Evolutionary conservation across 805 yeast genomes (phyloP).

Genomic region (Metschnikowia hibisci): DNA sequence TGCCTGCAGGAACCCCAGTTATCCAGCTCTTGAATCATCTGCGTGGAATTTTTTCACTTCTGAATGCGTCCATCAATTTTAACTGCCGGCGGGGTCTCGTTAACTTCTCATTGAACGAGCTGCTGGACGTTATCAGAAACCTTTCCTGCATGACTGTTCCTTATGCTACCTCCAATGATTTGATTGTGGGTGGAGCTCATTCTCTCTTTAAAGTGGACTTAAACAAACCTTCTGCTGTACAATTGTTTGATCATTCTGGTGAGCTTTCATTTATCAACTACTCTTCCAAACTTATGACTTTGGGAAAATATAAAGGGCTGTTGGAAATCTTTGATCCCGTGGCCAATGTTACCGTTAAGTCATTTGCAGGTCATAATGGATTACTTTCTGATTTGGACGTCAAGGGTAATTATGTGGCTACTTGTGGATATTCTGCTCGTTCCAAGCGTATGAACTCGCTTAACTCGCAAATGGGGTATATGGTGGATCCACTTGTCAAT

Average conservation of each 20-base stretch:
- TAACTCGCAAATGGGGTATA: constrained; percentile 20
- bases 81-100: constrained; percentile 35
- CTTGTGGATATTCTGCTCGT: constrained; percentile 76
- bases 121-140: constrained; percentile 17
- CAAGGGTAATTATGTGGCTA: constrained; percentile 61
- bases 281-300: constrained; percentile 46
- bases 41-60: constrained; percentile 34
- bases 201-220: constrained; percentile 33
- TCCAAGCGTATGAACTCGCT: constrained; percentile 38
- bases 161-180: constrained; percentile 27
- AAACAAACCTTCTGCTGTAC: constrained; percentile 24
- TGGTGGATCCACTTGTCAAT: constrained; percentile 74
- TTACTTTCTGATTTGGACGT: constrained; percentile 62
- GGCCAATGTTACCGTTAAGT: constrained; percentile 43
- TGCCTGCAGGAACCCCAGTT: constrained; percentile 19
- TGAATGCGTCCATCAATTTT: constrained; percentile 28
- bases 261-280: constrained; percentile 45
- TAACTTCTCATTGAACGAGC: constrained; percentile 13
- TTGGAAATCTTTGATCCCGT: constrained; percentile 63
- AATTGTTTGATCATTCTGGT: constrained; percentile 37
- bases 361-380: constrained; percentile 58
- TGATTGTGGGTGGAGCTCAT: constrained; percentile 26
- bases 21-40: constrained; percentile 28
- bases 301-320: constrained; percentile 58
- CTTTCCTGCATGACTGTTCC: constrained; percentile 33